Percentiles rank a stretch among this genome's conserved stretches.
phyloP scores from a whole-genome alignment of 345 rosid species.

The Citrus trifoliata region DNA sequence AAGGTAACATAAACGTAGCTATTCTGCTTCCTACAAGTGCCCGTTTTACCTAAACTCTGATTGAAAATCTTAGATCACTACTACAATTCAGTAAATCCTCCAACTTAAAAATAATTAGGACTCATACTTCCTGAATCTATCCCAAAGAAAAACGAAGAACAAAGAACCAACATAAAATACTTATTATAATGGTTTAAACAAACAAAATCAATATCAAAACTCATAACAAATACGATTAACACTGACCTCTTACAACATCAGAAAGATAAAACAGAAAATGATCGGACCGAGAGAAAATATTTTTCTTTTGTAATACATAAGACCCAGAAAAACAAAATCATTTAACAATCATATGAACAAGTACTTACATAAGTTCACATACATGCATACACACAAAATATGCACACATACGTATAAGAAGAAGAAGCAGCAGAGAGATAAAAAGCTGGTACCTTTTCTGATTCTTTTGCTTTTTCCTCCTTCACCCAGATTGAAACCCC shows the following conservation, averaged over 20 bases:
- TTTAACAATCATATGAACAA: not conserved
- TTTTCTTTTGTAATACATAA: not conserved
- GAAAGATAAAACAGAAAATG: not conserved
- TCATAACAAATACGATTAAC: not conserved
- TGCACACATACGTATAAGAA: not conserved
- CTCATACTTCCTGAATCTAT: not conserved
- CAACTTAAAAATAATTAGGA: not conserved
- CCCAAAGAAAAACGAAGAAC: not conserved
- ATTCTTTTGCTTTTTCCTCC: not conserved
- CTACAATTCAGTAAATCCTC: not conserved
- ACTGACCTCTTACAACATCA: not conserved
- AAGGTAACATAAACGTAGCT: not conserved
- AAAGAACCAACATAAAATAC: not conserved
- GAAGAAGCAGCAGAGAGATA: not conserved
- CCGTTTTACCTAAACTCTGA: not conserved
- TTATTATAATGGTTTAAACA: not conserved
- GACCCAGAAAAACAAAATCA: not conserved
- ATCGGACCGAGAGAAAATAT: not conserved
- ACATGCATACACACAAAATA: not conserved
- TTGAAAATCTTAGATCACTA: not conserved
- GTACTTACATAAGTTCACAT: too few species aligned
- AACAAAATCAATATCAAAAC: constrained; percentile 1
- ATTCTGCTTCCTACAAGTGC: not conserved
- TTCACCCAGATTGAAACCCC: constrained; percentile 16
- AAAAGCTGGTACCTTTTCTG: constrained; percentile 20